Evolutionary conservation across 768 basidiomycete species (phyloP), one percentile per base, ranked within the genome.

Genomic region (Lactarius sanguifluus): DNA sequence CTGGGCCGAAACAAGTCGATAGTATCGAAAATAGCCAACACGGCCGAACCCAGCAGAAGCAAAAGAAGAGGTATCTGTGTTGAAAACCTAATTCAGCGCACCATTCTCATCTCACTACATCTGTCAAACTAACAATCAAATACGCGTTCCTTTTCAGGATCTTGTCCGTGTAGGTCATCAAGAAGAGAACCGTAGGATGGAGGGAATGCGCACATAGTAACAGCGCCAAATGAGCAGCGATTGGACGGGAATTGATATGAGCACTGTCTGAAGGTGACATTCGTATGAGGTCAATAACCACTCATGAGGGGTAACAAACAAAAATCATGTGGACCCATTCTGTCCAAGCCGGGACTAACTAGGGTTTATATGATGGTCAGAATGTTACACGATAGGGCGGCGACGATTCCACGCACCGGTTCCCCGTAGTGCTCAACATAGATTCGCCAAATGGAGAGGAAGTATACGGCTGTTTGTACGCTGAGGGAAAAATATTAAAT

Each of bases 391-490:
- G 47, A 18, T 32, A 18, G 3, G 23, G 34, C 23, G 12, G 4
- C 15, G 25, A 12, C 28, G n/a, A 60, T 25, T 32, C 2, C 9
- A 61, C 36, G 30, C 55, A 61, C 55, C 2, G 18, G 56, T 40
- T 57, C 20, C 13, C 55, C 65, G 32, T 23, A 50, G 8, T 40
- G 10, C 5, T n/a, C 34, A 13, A 61, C 56, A 7, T 66, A 66
- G n/a, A 45, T 57, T 40, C 36, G 25, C 60, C 60, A 66, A 50
- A 28, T 12, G 34, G 65, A 61, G n/a, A 55, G 4, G 38, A 61
- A 57, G 28, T 5, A 61, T 10, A 57, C 10, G 15, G 43, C 65
- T 18, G 45, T 66, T 30, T 61, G 45, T 23, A 41, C 20, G 36
- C 56, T 61, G 43, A 61, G 60, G 18, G 2, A 23, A 5, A 23